These are phyloP conservation scores for Emergomyces orientalis DNA, from an alignment of 2,329 filamentous ascomycete genomes.

Conservation along the genomic window DNA sequence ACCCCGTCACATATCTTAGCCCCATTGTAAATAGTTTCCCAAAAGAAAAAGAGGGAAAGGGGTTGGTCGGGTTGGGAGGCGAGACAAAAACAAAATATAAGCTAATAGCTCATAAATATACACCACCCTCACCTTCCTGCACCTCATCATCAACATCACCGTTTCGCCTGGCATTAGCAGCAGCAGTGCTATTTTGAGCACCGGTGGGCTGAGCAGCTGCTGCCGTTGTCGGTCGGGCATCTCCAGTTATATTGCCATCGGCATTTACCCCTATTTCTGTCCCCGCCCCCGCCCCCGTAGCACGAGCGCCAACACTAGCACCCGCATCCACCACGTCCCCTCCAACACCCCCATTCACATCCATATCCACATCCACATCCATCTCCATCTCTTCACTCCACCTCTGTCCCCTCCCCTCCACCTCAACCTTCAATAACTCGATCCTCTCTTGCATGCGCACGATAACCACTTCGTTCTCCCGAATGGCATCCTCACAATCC, in stretches of 20 bases:
- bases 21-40: neutral
- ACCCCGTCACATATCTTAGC: neutral
- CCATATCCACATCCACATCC: neutral
- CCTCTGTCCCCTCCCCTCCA: slow-evolving; percentile 46
- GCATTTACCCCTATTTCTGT: neutral
- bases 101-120: slow-evolving; percentile 3
- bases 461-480: slow-evolving; percentile 51
- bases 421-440: slow-evolving; percentile 39
- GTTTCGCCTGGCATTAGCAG: neutral
- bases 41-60: neutral
- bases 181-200: neutral
- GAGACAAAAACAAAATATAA: neutral
- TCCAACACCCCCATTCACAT: neutral
- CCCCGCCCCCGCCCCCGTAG: neutral
- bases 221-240: neutral
- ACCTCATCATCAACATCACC: neutral
- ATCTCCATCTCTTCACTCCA: slow-evolving; percentile 33
- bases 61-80: neutral
- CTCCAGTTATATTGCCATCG: neutral
- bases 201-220: neutral
- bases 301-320: neutral
- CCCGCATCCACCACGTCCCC: neutral
- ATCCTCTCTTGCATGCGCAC: slow-evolving; percentile 48
- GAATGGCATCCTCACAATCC: slow-evolving; percentile 48
- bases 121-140: slow-evolving; percentile 4